These are phyloP conservation scores for Epichloe elymi DNA, from an alignment of 2,329 filamentous ascomycete genomes.

Conservation along the genomic window DNA sequence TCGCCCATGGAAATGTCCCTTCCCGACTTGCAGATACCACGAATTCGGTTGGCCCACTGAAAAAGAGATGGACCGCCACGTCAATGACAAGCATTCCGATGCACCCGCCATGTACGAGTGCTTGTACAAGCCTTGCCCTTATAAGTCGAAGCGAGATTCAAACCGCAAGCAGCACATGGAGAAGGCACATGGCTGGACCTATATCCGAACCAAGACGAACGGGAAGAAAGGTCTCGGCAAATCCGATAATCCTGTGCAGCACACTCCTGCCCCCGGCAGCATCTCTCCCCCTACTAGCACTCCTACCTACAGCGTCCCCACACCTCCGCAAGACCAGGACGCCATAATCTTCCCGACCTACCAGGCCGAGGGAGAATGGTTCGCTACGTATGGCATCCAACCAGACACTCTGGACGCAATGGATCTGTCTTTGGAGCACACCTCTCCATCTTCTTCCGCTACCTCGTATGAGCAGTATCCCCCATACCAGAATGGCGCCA, in stretches of 20 bases:
- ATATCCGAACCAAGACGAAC: conserved; percentile 85
- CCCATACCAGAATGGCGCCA: conserved; percentile 45
- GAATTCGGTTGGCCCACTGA: conserved; percentile 89
- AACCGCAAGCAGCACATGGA: conserved; percentile 99
- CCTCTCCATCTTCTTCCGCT: conserved; percentile 23
- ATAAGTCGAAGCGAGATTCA: conserved; percentile 88
- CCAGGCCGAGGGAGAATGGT: conserved; percentile 33
- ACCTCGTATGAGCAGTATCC: conserved; percentile 39
- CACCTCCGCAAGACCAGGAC: conserved; percentile 39
- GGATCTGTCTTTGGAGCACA: conserved; percentile 25
- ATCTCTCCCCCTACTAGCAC: conserved; percentile 49
- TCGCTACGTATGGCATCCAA: conserved; percentile 19
- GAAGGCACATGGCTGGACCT: conserved; percentile 85
- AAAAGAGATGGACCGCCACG: conserved; percentile 85
- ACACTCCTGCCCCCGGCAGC: conserved; percentile 47
- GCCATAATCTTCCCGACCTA: conserved; percentile 33
- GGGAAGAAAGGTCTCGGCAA: conserved; percentile 46
- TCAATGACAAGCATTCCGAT: conserved; percentile 88
- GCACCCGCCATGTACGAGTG: conserved; percentile 75
- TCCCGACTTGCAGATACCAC: conserved; percentile 76
- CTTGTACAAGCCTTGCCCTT: conserved; percentile 69
- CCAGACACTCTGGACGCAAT: conserved; percentile 26
- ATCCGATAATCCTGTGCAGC: conserved; percentile 33
- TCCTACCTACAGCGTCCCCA: conserved; percentile 36
- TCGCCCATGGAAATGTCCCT: conserved; percentile 85